Conservation (phyloP, 208 protist genomes). For the Trypanosoma caninum region DNA sequence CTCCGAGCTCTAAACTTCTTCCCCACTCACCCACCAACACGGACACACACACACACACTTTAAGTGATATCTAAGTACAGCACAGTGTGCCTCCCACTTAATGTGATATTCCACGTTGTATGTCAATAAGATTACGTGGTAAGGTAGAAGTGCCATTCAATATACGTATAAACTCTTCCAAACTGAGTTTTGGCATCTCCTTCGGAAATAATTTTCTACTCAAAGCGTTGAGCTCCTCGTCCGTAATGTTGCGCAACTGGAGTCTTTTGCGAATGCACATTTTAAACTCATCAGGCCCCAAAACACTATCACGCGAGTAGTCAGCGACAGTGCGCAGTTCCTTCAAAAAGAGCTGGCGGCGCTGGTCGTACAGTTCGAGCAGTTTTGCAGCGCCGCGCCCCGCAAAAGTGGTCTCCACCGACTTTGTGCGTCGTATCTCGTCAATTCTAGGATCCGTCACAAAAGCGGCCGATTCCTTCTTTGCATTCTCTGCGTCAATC, state of each 20-base stretch:
- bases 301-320: slow-evolving; percentile 77
- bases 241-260: slow-evolving; percentile 48
- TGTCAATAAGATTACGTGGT: slow-evolving; percentile 60
- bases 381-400: slow-evolving; percentile 58
- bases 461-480: slow-evolving; percentile 57
- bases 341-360: slow-evolving; percentile 89
- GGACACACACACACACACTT: not conserved
- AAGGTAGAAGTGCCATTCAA: slow-evolving; percentile 88
- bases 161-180: slow-evolving; percentile 81
- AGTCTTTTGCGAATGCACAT: slow-evolving; percentile 76
- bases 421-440: slow-evolving; percentile 40
- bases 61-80: not conserved
- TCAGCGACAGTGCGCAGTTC: slow-evolving; percentile 87
- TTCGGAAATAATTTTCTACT: slow-evolving; percentile 69
- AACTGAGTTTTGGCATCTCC: slow-evolving; percentile 53
- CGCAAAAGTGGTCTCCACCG: slow-evolving; percentile 36
- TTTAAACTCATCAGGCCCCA: slow-evolving; percentile 85
- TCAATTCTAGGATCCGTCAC: slow-evolving; percentile 56
- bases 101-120: slow-evolving; percentile 40
- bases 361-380: slow-evolving; percentile 72
- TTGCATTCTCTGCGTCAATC: slow-evolving; percentile 66
- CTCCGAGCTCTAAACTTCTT: not conserved
- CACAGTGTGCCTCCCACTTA: slow-evolving; percentile 14
- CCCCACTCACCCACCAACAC: not conserved
- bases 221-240: slow-evolving; percentile 72